Evolutionary conservation across 441 rosid species (phyloP).

Genomic region (Syzygium malaccense): DNA sequence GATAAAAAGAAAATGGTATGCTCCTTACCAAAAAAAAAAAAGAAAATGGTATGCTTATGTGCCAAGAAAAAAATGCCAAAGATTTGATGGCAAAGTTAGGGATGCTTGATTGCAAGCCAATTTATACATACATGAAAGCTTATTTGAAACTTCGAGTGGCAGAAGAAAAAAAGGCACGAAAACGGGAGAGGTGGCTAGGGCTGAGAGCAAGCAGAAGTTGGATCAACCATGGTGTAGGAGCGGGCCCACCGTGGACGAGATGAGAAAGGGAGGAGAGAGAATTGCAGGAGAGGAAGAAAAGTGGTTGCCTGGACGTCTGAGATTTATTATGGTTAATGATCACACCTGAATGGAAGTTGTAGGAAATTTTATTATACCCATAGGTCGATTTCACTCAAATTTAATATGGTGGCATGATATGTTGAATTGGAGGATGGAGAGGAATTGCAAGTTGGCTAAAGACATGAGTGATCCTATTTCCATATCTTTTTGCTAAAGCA

Average conservation of each 20-base stretch:
- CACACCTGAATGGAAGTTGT: not conserved
- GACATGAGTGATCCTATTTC: not conserved
- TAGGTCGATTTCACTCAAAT: not conserved
- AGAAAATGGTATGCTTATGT: not conserved
- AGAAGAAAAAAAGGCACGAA: too few relatives aligned
- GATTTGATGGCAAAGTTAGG: not conserved
- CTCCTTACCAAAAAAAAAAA: too few relatives aligned
- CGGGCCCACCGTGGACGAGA: too few relatives aligned
- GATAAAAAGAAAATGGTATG: not conserved
- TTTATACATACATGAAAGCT: not conserved
- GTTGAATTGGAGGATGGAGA: not conserved
- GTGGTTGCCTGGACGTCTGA: not conserved
- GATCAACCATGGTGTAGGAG: too few relatives aligned
- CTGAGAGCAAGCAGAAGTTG: too few relatives aligned
- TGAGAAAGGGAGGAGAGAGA: not conserved
- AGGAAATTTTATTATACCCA: not conserved
- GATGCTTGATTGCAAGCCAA: not conserved
- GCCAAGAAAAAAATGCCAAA: not conserved
- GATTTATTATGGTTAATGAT: not conserved
- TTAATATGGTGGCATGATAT: not conserved
- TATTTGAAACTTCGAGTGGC: not conserved
- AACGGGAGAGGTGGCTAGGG: too few relatives aligned
- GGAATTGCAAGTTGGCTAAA: not conserved
- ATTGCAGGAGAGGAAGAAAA: not conserved
- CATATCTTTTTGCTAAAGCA: not conserved